phyloP scores from a whole-genome alignment of 495 filamentous ascomycete genomes.

The Daldinia caldariorum region DNA sequence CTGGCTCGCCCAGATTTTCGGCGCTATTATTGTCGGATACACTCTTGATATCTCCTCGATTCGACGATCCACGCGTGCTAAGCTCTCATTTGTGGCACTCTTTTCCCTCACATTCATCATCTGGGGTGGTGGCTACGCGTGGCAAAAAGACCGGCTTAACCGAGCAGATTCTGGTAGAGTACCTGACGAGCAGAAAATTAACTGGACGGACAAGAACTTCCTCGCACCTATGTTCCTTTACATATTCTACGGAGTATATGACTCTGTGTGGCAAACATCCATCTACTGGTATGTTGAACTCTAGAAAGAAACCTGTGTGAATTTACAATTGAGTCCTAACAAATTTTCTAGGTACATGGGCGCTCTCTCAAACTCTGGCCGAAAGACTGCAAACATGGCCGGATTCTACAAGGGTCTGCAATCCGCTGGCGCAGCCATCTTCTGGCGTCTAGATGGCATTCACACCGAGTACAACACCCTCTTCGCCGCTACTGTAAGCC shows the following conservation, averaged over 20 bases:
- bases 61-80: conserved; percentile 78
- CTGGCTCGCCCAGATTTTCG: conserved; percentile 88
- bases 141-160: conserved; percentile 66
- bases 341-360: conserved; percentile 69
- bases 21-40: conserved; percentile 80
- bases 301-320: conserved; percentile 20
- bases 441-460: conserved; percentile 78
- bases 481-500: conserved; percentile 61
- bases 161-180: conserved; percentile 43
- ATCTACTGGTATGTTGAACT: conserved; percentile 80
- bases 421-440: conserved; percentile 89
- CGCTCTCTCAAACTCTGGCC: conserved; percentile 86
- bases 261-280: conserved; percentile 83
- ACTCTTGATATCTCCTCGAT: conserved; percentile 72
- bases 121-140: conserved; percentile 90
- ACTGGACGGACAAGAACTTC: conserved; percentile 75
- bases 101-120: conserved; percentile 80
- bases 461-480: conserved; percentile 71
- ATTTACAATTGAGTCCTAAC: conserved; percentile 36
- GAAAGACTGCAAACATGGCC: conserved; percentile 90
- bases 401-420: conserved; percentile 95
- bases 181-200: conserved; percentile 53
- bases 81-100: conserved; percentile 70
- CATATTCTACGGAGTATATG: conserved; percentile 93
- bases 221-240: conserved; percentile 89